These are phyloP conservation scores for Zalaria sp. DNA, from an alignment of 2,329 filamentous ascomycete genomes.

Conservation along the genomic window DNA sequence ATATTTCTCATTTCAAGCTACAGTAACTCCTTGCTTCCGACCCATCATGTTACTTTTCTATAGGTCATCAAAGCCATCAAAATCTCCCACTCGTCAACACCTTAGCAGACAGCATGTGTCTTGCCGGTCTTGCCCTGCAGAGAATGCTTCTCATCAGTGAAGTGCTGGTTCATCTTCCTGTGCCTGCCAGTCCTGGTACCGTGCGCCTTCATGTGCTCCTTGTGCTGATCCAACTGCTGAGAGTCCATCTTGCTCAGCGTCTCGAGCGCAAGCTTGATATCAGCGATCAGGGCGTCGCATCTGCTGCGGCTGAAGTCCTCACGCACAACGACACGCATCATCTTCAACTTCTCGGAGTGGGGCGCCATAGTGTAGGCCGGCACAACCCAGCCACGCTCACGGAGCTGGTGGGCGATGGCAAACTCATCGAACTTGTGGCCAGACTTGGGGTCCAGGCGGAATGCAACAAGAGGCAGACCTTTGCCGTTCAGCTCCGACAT, in stretches of 20 bases:
- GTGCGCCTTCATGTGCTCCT: slow-evolving; percentile 28
- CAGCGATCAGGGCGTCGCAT: slow-evolving; percentile 62
- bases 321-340: slow-evolving; percentile 82
- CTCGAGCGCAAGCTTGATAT: slow-evolving; percentile 64
- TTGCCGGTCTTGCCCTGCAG: slow-evolving; percentile 84
- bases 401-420: slow-evolving; percentile 61
- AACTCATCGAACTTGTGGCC: slow-evolving; percentile 42
- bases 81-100: background rate
- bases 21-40: too few relatives aligned
- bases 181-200: slow-evolving; percentile 11
- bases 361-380: slow-evolving; percentile 97
- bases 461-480: slow-evolving; percentile 81
- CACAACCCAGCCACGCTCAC: slow-evolving; percentile 81
- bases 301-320: slow-evolving; percentile 79
- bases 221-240: slow-evolving; percentile 54
- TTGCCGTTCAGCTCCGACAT: slow-evolving; percentile 67
- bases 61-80: background rate
- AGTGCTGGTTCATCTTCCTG: slow-evolving; percentile 28
- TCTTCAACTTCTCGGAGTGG: slow-evolving; percentile 67
- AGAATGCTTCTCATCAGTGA: slow-evolving; percentile 66
- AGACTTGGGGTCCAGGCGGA: slow-evolving; percentile 51
- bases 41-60: too few relatives aligned
- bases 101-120: slow-evolving; percentile 72
- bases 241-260: slow-evolving; percentile 62
- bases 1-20: too few relatives aligned